Evolutionary conservation across 2,329 filamentous ascomycete genomes (phyloP).

Genomic region (Phialemoniopsis sp.): DNA sequence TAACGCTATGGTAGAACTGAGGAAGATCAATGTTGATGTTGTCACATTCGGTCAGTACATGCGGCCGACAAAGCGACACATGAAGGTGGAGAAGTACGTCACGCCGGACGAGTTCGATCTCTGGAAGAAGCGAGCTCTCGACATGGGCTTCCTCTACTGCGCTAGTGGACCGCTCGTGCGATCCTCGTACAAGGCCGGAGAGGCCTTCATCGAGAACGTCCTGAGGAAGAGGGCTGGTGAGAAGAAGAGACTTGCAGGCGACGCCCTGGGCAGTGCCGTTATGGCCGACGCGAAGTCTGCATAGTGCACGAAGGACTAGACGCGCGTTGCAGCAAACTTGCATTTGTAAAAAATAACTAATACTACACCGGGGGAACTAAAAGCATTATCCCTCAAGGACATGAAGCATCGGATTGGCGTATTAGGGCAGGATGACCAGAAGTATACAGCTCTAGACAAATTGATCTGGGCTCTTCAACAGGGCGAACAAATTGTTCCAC

Average conservation of each 20-base stretch:
- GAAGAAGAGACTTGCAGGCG: conserved; percentile 15
- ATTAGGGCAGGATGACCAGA: too few relatives aligned
- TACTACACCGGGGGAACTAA: too few relatives aligned
- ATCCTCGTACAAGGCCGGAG: conserved; percentile 95
- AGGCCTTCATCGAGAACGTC: conserved; percentile 98
- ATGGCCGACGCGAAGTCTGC: too few relatives aligned
- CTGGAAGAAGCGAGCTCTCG: conserved; percentile 85
- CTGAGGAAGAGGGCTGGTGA: conserved; percentile 70
- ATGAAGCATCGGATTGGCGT: too few relatives aligned
- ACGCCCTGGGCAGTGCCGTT: too few relatives aligned
- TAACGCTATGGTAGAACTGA: conserved; percentile 67
- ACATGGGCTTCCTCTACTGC: conserved; percentile 96
- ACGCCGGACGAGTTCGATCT: conserved; percentile 87
- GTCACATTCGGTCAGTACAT: conserved; percentile 99
- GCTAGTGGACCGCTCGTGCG: conserved; percentile 89
- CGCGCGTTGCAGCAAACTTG: too few relatives aligned
- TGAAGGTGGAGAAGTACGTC: conserved; percentile 94
- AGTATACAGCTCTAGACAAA: too few relatives aligned
- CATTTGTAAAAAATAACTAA: too few relatives aligned
- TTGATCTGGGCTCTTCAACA: too few relatives aligned
- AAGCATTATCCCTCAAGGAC: too few relatives aligned
- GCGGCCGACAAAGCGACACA: conserved; percentile 96
- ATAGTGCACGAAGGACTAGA: too few relatives aligned
- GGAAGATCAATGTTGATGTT: conserved; percentile 80
- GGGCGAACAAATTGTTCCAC: too few relatives aligned